Percentiles rank a stretch among this genome's conserved stretches.
phyloP scores from a whole-genome alignment of 1,284 basidiomycete genomes.

The Heterobasidion annosum region DNA sequence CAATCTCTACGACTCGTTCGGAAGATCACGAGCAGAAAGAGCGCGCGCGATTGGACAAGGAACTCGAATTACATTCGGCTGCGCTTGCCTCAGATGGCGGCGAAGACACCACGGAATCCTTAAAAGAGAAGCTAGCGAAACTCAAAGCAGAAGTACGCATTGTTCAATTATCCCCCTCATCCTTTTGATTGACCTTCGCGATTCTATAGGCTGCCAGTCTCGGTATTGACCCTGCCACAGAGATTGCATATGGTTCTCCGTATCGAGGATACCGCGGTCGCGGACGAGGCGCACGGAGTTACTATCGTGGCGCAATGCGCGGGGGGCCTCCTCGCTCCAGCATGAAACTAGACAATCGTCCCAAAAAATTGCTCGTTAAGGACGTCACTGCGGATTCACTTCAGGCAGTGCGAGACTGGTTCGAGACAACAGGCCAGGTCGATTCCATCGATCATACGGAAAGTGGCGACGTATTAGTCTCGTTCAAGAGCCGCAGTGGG shows the following conservation, averaged over 20 bases:
- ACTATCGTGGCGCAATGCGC: slow-evolving; percentile 52
- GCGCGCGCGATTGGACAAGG: slow-evolving; percentile 64
- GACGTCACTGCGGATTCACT: slow-evolving; percentile 47
- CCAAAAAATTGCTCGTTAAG: slow-evolving; percentile 73
- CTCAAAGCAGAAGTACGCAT: slow-evolving; percentile 72
- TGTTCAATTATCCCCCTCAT: not conserved
- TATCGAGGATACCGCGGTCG: slow-evolving; percentile 67
- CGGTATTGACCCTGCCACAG: slow-evolving; percentile 42
- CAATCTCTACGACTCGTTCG: slow-evolving; percentile 17
- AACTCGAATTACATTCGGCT: slow-evolving; percentile 57
- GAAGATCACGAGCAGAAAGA: slow-evolving; percentile 44
- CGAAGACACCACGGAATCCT: slow-evolving; percentile 58
- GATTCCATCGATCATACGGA: slow-evolving; percentile 49
- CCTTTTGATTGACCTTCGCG: slow-evolving; percentile 5
- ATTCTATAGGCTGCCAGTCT: slow-evolving; percentile 60
- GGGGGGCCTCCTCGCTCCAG: slow-evolving; percentile 56
- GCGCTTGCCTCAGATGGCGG: slow-evolving; percentile 20
- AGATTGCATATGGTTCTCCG: slow-evolving; percentile 25
- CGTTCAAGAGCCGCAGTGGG: slow-evolving; percentile 57
- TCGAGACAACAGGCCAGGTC: slow-evolving; percentile 65
- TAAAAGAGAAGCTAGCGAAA: slow-evolving; percentile 73
- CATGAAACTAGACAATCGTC: slow-evolving; percentile 88
- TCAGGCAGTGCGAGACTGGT: slow-evolving; percentile 72
- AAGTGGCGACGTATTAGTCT: slow-evolving; percentile 48
- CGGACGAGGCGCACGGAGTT: slow-evolving; percentile 55